Conservation (phyloP, 768 basidiomycete species). For the Termitomyces sp. region DNA sequence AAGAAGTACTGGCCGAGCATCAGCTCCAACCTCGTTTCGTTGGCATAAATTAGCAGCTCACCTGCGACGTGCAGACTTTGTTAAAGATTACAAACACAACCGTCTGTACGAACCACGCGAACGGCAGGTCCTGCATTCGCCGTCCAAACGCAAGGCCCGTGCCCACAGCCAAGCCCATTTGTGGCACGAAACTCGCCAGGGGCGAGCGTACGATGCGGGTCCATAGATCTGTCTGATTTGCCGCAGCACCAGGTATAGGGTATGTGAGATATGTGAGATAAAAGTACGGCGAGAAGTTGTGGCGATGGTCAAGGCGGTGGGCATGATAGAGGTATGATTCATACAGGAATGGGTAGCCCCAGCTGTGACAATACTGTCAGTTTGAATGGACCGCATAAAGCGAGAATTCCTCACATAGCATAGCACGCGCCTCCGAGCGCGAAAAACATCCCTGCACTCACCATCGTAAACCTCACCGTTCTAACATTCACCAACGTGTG, state of each 20-base stretch:
- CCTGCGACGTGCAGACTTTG: constrained; percentile 98
- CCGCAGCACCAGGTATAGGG: constrained; percentile 31
- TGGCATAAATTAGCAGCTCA: constrained; percentile 22
- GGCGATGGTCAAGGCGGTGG: constrained; percentile 89
- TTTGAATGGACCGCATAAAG: neutral
- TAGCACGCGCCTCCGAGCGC: constrained; percentile 64
- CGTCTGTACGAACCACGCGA: constrained; percentile 93
- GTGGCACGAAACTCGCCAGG: constrained; percentile 79
- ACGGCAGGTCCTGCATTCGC: constrained; percentile 56
- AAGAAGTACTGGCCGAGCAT: constrained; percentile 75
- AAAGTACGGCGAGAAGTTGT: constrained; percentile 98
- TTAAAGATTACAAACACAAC: constrained; percentile 92
- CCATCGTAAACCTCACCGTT: constrained; percentile 59
- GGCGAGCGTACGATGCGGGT: constrained; percentile 59
- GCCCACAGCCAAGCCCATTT: constrained; percentile 67
- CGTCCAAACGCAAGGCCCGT: constrained; percentile 72
- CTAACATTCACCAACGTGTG: constrained; percentile 41
- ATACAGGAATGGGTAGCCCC: constrained; percentile 90
- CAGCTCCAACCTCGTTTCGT: neutral
- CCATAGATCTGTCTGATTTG: constrained; percentile 25
- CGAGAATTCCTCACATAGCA: constrained; percentile 51
- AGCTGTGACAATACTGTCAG: constrained; percentile 43
- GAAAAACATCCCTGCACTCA: constrained; percentile 69
- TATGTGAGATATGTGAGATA: constrained; percentile 91
- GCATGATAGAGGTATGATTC: constrained; percentile 94